Conservation (phyloP, 805 yeast genomes). For the Sungouiozyma intestinalis region DNA sequence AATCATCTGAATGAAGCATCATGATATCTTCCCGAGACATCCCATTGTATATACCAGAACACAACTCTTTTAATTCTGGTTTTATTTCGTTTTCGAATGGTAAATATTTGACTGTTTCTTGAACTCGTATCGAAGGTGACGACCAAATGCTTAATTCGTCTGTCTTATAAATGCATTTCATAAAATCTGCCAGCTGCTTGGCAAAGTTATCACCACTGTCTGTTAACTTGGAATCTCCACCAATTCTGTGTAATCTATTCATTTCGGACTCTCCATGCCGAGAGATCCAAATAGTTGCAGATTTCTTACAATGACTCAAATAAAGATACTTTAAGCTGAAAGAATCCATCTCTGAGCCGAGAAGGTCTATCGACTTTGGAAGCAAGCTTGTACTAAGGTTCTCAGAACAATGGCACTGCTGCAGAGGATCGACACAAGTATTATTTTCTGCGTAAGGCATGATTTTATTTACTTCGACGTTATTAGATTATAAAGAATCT, state of each 20-base stretch:
- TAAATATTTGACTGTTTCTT: constrained; percentile 75
- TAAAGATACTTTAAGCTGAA: constrained; percentile 83
- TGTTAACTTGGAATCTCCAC: constrained; percentile 83
- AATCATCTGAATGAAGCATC: constrained; percentile 77
- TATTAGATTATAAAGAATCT: constrained; percentile 71
- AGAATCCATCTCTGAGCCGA: constrained; percentile 80
- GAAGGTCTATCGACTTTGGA: too few relatives aligned
- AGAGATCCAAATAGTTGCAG: constrained; percentile 83
- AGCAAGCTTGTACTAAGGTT: too few relatives aligned
- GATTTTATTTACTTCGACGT: too few relatives aligned
- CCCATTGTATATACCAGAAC: constrained; percentile 96
- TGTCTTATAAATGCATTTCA: constrained; percentile 42
- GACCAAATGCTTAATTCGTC: constrained; percentile 85
- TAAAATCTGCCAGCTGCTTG: constrained; percentile 64
- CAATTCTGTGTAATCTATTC: constrained; percentile 86
- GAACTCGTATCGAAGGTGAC: constrained; percentile 80
- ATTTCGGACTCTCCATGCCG: constrained; percentile 92
- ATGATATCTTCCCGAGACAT: constrained; percentile 91
- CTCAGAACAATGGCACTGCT: too few relatives aligned
- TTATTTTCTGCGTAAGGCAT: neutral
- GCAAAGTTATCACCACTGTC: constrained; percentile 81
- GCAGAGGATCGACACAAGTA: too few relatives aligned
- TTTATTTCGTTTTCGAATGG: constrained; percentile 78
- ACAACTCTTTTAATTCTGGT: constrained; percentile 94
- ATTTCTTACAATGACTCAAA: constrained; percentile 90